Percentiles rank a stretch among this genome's conserved stretches.
phyloP scores from a whole-genome alignment of 495 filamentous ascomycete species.

The Usnea hakonensis region DNA sequence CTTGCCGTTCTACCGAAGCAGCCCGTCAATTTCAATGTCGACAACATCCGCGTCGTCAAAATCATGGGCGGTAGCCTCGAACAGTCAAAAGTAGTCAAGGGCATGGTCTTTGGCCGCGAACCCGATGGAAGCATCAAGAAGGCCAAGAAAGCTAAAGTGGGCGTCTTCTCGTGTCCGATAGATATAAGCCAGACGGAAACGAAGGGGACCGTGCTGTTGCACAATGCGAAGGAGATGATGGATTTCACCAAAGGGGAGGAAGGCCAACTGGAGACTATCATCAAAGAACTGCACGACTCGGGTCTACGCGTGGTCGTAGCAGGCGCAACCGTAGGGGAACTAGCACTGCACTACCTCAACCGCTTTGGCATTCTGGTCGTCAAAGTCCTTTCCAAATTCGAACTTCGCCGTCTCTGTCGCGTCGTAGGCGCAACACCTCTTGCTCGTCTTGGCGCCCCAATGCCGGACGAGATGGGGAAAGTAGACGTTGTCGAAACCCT shows the following conservation, averaged over 20 bases:
- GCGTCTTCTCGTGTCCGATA: slow-evolving; percentile 91
- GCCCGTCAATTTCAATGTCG: slow-evolving; percentile 97
- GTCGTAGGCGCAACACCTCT: slow-evolving; percentile 95
- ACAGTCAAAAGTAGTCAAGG: slow-evolving; percentile 89
- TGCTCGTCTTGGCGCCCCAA: slow-evolving; percentile 90
- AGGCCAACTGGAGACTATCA: slow-evolving; percentile 72
- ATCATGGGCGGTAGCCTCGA: slow-evolving; percentile 97
- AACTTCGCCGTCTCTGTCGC: slow-evolving; percentile 84
- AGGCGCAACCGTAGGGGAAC: slow-evolving; percentile 84
- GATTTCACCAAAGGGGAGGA: slow-evolving; percentile 98
- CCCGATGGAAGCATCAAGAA: slow-evolving; percentile 87
- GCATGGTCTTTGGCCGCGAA: slow-evolving; percentile 95
- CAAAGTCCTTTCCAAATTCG: slow-evolving; percentile 97
- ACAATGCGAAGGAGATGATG: slow-evolving; percentile 97
- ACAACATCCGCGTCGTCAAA: slow-evolving; percentile 98
- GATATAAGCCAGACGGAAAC: slow-evolving; percentile 96
- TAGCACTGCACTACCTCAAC: slow-evolving; percentile 96
- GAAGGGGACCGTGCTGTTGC: slow-evolving; percentile 97
- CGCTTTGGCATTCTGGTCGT: slow-evolving; percentile 91
- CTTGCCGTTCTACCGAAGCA: slow-evolving; percentile 94
- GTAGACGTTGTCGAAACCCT: slow-evolving; percentile 95
- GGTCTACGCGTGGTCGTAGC: slow-evolving; percentile 87
- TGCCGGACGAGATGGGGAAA: slow-evolving; percentile 98
- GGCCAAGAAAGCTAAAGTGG: slow-evolving; percentile 87
- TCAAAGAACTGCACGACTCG: slow-evolving; percentile 94